phyloP scores from a whole-genome alignment of 1,139 yeast species.

The Yamadazyma kanchanaburiensis region DNA sequence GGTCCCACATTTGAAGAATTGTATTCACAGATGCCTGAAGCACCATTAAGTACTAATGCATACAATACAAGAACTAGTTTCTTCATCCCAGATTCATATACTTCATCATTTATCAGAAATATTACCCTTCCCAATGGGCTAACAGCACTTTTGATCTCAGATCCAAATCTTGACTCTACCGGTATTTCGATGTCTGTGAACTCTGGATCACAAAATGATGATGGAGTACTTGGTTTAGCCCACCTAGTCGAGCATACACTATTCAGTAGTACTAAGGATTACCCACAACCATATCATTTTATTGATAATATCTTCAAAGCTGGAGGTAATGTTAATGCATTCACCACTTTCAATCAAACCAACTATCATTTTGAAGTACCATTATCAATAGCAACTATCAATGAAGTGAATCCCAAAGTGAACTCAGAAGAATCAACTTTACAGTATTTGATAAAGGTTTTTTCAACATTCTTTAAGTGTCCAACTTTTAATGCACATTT shows the following conservation, averaged over 20 bases:
- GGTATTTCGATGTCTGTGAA: slow-evolving; percentile 49
- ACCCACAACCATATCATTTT: slow-evolving; percentile 46
- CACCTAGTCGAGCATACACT: slow-evolving; percentile 74
- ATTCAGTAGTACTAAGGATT: slow-evolving; percentile 54
- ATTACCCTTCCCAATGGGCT: slow-evolving; percentile 55
- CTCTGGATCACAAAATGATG: slow-evolving; percentile 64
- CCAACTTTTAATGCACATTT: slow-evolving; percentile 47
- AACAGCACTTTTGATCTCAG: slow-evolving; percentile 50
- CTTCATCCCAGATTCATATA: too few relatives aligned
- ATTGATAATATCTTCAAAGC: slow-evolving; percentile 38
- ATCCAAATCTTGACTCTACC: slow-evolving; percentile 46
- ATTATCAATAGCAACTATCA: slow-evolving; percentile 17
- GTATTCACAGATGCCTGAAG: too few relatives aligned
- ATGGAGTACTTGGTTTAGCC: slow-evolving; percentile 57
- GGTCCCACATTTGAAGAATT: too few relatives aligned
- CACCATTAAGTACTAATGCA: too few relatives aligned
- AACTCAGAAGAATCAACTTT: slow-evolving; percentile 31
- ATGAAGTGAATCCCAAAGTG: slow-evolving; percentile 3
- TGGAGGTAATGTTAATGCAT: slow-evolving; percentile 64
- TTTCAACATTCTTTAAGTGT: slow-evolving; percentile 46
- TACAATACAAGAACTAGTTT: too few relatives aligned
- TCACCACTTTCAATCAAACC: slow-evolving; percentile 63
- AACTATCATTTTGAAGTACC: slow-evolving; percentile 61
- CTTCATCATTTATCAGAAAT: too few relatives aligned
- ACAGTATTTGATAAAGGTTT: slow-evolving; percentile 42